Base-by-base conservation (phyloP, 169 alveolate species). In the Plasmodium chabaudi region DNA sequence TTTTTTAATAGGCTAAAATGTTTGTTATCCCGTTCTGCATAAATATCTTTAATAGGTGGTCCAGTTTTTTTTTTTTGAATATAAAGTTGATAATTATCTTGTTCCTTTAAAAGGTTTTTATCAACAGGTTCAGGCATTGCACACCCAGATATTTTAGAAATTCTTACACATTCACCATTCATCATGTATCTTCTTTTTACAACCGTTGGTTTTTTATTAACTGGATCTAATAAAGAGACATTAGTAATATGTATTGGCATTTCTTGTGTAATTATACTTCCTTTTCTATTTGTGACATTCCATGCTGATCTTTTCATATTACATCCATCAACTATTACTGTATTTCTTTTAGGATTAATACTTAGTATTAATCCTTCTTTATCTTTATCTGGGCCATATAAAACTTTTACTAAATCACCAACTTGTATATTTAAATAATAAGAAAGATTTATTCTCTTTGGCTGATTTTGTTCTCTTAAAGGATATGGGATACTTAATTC, bases 201-300 rank as follows among this genome's bases (percentile, higher is more conserved):
- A 5, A 97, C 92, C 9, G 98, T 96, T 13, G 98, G 98, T n/a
- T 91, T 94, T 88, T 97, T 95, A 87, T 7, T 60, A 10, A 96
- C 97, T 10, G 98, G 98, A 87, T 97, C 98, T 10, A 97, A 93
- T 1, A 97, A 79, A 7, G 98, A 92, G 2, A 97, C 96, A 64
- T 96, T 97, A 17, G 98, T 95, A 19, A 97, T 92, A 88, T 97
- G 98, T 9, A 97, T 93, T 0, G 98, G 98, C 95, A 92, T 91
- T 77, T 97, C 98, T 72, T 93, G 94, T 47, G 97, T 92, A 19
- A 94, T 77, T 17, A 95, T 84, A 23, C 96, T 90, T 21, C 93
- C 93, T 9, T 71, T 84, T 34, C 61, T 87, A 61, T 57, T 71
- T 34, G 82, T 57, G 12, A 97, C 97, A 57, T 93, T 94, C 96